Evolutionary conservation across 768 basidiomycete genomes (phyloP).

Genomic region (Fomitopsis pulvina): DNA sequence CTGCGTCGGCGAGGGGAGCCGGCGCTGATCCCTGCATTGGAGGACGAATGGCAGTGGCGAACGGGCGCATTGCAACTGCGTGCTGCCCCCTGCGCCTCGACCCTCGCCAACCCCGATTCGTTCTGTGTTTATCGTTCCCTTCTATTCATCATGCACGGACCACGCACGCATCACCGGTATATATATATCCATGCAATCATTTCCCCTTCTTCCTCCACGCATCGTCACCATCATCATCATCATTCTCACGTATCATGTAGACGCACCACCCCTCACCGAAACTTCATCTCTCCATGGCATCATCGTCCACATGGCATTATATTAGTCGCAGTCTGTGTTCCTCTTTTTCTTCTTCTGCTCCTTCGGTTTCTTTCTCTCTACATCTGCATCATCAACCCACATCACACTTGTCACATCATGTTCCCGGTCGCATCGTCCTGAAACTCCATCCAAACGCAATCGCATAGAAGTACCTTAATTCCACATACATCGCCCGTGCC

Average conservation of each 20-base stretch:
- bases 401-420: neutral
- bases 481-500: too few relatives aligned
- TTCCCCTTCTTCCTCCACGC: neutral
- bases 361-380: neutral
- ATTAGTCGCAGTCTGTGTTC: too few relatives aligned
- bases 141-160: neutral
- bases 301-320: too few relatives aligned
- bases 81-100: neutral
- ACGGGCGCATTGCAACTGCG: neutral
- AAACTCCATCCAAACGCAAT: neutral
- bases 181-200: neutral
- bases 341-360: neutral
- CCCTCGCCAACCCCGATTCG: neutral
- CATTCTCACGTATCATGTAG: too few relatives aligned
- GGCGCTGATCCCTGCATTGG: neutral
- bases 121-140: neutral
- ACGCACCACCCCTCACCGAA: too few relatives aligned
- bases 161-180: neutral
- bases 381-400: neutral
- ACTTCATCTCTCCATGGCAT: too few relatives aligned
- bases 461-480: too few relatives aligned
- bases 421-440: neutral
- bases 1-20: neutral
- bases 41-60: neutral
- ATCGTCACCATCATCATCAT: neutral